These are phyloP conservation scores for Lipomyces oligophaga DNA, from an alignment of 805 yeast genomes.

Conservation along the genomic window DNA sequence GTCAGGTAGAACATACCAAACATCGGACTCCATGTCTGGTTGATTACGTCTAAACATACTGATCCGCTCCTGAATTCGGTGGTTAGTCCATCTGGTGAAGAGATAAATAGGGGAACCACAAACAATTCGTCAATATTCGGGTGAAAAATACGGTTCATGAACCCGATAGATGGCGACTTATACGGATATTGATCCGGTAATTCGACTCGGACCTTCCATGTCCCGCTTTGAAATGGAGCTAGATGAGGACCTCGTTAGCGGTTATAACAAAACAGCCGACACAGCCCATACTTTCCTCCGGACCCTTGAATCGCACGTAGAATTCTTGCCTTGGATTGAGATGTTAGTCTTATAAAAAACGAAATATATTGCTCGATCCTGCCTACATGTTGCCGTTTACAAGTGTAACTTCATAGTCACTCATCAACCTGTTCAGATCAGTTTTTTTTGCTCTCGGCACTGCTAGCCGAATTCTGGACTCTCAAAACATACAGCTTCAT, in stretches of 20 bases:
- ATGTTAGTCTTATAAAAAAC: neutral
- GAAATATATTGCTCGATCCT: neutral
- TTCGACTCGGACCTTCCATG: slow-evolving; percentile 89
- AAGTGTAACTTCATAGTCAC: slow-evolving; percentile 82
- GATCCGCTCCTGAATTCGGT: slow-evolving; percentile 53
- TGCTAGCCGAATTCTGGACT: neutral
- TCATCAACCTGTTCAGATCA: slow-evolving; percentile 57
- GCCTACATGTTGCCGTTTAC: slow-evolving; percentile 66
- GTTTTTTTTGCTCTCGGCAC: neutral
- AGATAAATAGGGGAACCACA: neutral
- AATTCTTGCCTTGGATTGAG: slow-evolving; percentile 62
- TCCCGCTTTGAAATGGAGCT: slow-evolving; percentile 85
- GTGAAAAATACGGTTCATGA: slow-evolving; percentile 84
- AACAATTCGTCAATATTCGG: slow-evolving; percentile 85
- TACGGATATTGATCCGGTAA: slow-evolving; percentile 94
- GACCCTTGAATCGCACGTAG: slow-evolving; percentile 80
- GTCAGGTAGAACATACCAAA: slow-evolving; percentile 62
- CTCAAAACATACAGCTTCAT: slow-evolving; percentile 71
- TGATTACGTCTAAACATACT: slow-evolving; percentile 92
- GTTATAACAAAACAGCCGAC: neutral
- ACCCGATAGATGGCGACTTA: slow-evolving; percentile 93
- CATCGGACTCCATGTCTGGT: slow-evolving; percentile 98
- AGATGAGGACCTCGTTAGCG: neutral
- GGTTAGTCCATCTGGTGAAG: neutral
- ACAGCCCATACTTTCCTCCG: slow-evolving; percentile 51